Evolutionary conservation across 768 basidiomycete species (phyloP).

Genomic region (Holtermanniella nyarrowii): DNA sequence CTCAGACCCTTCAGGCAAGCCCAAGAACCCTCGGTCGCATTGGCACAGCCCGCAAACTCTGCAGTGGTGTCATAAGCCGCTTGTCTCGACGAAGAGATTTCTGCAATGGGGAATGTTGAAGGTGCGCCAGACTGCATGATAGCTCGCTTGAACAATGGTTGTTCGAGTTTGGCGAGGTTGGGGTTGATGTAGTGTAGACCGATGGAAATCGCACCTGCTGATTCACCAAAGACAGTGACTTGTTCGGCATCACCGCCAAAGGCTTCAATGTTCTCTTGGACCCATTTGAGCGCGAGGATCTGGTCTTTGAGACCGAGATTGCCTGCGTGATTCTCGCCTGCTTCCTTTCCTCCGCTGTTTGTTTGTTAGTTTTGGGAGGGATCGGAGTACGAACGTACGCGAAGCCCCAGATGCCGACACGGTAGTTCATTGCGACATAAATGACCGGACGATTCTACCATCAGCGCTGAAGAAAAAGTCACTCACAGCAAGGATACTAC

Average conservation of each 20-base stretch:
- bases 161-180: constrained; percentile 3
- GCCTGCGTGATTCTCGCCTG: constrained; percentile 21
- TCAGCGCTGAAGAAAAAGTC: background rate
- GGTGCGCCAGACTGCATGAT: constrained; percentile 31
- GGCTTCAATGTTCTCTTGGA: constrained; percentile 55
- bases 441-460: constrained; percentile 46
- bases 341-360: constrained; percentile 21
- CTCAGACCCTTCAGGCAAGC: constrained; percentile 26
- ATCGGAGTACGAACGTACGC: constrained; percentile 12
- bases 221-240: constrained; percentile 49
- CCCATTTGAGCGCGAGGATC: constrained; percentile 50
- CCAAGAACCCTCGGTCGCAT: constrained; percentile 8
- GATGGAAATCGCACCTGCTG: constrained; percentile 51
- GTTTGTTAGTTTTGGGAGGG: background rate
- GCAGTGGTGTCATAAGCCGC: constrained; percentile 24
- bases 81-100: constrained; percentile 21
- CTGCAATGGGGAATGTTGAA: constrained; percentile 16
- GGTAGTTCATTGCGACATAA: constrained; percentile 49
- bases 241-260: constrained; percentile 57
- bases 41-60: constrained; percentile 19
- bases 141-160: constrained; percentile 1
- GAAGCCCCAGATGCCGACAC: constrained; percentile 49
- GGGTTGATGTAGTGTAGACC: constrained; percentile 41
- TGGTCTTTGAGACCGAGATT: constrained; percentile 58
- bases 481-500: constrained; percentile 14